Base-by-base conservation (phyloP, 805 yeast species). In the Starmerella apis region DNA sequence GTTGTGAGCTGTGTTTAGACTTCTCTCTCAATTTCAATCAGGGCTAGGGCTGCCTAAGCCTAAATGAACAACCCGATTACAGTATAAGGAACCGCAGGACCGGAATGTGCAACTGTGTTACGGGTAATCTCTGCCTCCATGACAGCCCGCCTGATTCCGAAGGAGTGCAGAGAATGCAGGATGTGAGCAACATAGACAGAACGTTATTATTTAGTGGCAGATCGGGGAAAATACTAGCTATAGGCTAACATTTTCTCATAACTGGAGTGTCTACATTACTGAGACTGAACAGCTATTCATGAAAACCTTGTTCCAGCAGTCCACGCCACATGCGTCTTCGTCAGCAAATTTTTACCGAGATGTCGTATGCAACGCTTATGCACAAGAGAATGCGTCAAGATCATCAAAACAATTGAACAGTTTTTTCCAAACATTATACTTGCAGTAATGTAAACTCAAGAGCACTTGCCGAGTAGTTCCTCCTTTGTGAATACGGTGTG, bases 31-130 rank as follows among this genome's bases (percentile, higher is more conserved):
- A 18, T 33, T 33, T 33, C 37, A 33, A 4, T 10, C 22, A 16
- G 37, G 37, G 37, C 37, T 4, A 8, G 37, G 37, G 25, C n/a
- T 10, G 27, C 25, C 27, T 7, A 9, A 22, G 27, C 41, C 25
- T 11, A 37, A 20, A 10, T 20, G 23, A 27, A 33, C 19, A 11
- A 33, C 16, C 22, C 41, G 27, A 19, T 36, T 10, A 10, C 6
- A 14, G 27, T n/a, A 22, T 37, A 27, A 22, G 27, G 23, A 13
- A 37, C 31, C 41, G 27, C 41, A 25, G 27, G 41, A 11, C 27
- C 23, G 41, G 41, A 37, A 37, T 37, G 41, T 27, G 23, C 27
- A n/a, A n/a, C n/a, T n/a, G n/a, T n/a, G n/a, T n/a, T n/a, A n/a
- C n/a, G n/a, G n/a, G n/a, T n/a, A n/a, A n/a, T n/a, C n/a, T n/a